phyloP scores from a whole-genome alignment of 2,329 filamentous ascomycete species.

The Nemania diffusa region DNA sequence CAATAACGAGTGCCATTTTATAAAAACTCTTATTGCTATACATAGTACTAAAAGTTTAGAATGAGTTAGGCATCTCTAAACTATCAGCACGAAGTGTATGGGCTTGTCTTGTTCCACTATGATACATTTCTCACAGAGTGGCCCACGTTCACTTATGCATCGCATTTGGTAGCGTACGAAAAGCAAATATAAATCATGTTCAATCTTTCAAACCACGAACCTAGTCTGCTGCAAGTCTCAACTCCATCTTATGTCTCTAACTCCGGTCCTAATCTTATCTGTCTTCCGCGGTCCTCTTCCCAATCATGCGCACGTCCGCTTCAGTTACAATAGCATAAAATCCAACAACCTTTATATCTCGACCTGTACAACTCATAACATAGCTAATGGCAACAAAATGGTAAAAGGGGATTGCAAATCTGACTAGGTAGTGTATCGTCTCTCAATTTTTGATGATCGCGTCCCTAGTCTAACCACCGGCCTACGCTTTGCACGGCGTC shows the following conservation, averaged over 20 bases:
- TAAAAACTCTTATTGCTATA: neutral
- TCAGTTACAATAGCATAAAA: neutral
- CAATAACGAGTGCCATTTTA: too few species aligned
- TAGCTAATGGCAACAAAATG: neutral
- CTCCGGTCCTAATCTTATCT: neutral
- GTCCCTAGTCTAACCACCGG: neutral
- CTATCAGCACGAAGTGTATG: neutral
- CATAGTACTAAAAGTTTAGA: neutral
- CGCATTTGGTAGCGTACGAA: neutral
- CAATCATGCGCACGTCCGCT: neutral
- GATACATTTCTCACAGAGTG: neutral
- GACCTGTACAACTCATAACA: neutral
- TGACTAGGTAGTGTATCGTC: neutral
- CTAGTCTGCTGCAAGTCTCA: conserved; percentile 4
- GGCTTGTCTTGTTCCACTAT: neutral
- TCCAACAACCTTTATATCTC: neutral
- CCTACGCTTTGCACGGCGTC: too few species aligned
- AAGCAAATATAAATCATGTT: neutral
- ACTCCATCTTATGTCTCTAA: neutral
- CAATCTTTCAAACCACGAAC: neutral
- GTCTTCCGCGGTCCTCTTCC: neutral
- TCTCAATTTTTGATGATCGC: neutral
- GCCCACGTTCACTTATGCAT: neutral
- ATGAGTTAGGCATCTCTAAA: neutral
- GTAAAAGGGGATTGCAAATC: neutral